Percentiles rank a stretch among this genome's conserved stretches.
phyloP scores from a whole-genome alignment of 1,284 basidiomycete genomes.

The Tilletia setariae region DNA sequence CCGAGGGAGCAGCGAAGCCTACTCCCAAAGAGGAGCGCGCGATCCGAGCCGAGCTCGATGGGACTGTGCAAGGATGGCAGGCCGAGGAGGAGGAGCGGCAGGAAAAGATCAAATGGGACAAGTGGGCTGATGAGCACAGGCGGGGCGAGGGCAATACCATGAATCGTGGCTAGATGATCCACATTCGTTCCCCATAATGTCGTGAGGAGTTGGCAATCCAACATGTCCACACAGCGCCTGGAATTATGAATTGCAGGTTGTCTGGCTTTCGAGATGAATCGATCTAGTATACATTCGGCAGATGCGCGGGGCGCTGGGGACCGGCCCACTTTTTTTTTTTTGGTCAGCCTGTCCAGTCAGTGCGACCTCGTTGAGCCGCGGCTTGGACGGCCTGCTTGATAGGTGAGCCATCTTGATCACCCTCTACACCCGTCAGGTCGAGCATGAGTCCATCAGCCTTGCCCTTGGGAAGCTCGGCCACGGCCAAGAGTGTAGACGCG shows the following conservation, averaged over 20 bases:
- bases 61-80: conserved; percentile 67
- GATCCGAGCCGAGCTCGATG: conserved; percentile 67
- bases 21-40: conserved; percentile 59
- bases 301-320: too few species aligned
- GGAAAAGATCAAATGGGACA: conserved; percentile 66
- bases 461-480: conserved; percentile 63
- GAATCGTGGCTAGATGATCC: conserved; percentile 76
- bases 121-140: conserved; percentile 73
- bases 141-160: conserved; percentile 88
- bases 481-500: conserved; percentile 61
- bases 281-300: too few species aligned
- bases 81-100: conserved; percentile 63
- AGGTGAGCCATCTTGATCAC: conserved; percentile 58
- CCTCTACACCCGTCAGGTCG: conserved; percentile 65
- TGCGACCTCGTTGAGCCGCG: conserved; percentile 58
- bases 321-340: too few species aligned
- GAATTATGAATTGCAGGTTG: too few species aligned
- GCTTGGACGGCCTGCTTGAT: conserved; percentile 59
- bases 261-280: too few species aligned
- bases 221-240: too few species aligned
- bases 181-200: too few species aligned
- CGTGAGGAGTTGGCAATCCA: too few species aligned
- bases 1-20: conserved; percentile 66
- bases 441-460: conserved; percentile 62
- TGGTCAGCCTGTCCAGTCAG: conserved; percentile 54